These are phyloP conservation scores for Pestalotiopsis sp. DNA, from an alignment of 2,329 filamentous ascomycete species.

Conservation along the genomic window DNA sequence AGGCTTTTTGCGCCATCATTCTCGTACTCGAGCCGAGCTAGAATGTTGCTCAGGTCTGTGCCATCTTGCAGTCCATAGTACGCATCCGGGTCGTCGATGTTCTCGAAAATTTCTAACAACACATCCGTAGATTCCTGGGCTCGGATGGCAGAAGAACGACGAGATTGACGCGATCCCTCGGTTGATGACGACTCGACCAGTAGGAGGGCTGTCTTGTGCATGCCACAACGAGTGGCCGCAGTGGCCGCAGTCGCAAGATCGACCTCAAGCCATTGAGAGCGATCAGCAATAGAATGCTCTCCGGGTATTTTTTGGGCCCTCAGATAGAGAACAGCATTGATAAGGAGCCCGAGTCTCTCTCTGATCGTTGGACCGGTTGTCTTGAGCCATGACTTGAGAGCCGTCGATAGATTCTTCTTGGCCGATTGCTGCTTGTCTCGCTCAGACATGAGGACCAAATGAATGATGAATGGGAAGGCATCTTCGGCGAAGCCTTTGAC, in stretches of 20 bases:
- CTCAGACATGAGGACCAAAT: constrained; percentile 74
- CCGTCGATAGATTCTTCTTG: constrained; percentile 64
- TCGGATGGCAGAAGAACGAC: constrained; percentile 63
- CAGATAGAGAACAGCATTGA: constrained; percentile 85
- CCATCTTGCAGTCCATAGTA: constrained; percentile 89
- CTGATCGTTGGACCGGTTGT: constrained; percentile 44
- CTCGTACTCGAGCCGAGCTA: constrained; percentile 86
- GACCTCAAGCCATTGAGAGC: constrained; percentile 82
- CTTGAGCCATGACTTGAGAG: constrained; percentile 65
- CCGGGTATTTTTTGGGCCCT: constrained; percentile 73
- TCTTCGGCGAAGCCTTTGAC: constrained; percentile 71
- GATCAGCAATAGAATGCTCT: constrained; percentile 77
- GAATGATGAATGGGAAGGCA: constrained; percentile 80
- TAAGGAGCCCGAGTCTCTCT: constrained; percentile 69
- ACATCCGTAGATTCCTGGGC: constrained; percentile 63
- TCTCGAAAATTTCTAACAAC: constrained; percentile 81
- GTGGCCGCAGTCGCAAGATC: constrained; percentile 70
- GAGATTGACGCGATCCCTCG: constrained; percentile 50
- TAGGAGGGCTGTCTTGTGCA: constrained; percentile 84
- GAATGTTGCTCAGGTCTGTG: constrained; percentile 72
- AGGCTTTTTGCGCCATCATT: constrained; percentile 83
- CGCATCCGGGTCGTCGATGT: constrained; percentile 91
- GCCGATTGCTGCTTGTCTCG: constrained; percentile 59
- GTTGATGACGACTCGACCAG: constrained; percentile 72
- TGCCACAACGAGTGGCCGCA: constrained; percentile 74